Percentiles rank a stretch among this genome's conserved stretches.
phyloP scores from a whole-genome alignment of 441 rosid species.

The Croton laevigatus region DNA sequence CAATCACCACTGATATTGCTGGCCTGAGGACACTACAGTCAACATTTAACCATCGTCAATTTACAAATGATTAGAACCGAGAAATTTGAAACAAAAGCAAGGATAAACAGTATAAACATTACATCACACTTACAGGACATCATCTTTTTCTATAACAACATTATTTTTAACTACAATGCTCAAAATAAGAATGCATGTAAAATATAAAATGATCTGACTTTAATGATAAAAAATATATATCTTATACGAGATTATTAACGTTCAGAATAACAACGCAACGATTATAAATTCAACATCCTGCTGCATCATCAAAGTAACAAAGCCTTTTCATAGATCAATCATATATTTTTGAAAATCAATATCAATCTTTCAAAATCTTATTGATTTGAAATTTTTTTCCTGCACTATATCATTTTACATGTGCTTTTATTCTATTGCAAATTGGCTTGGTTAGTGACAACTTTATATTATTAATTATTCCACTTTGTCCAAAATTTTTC shows the following conservation, averaged over 20 bases:
- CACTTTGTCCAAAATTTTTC: background rate
- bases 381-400: background rate
- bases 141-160: background rate
- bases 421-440: too few relatives aligned
- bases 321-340: background rate
- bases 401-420: constrained; percentile 9
- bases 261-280: background rate
- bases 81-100: background rate
- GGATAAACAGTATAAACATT: background rate
- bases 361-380: background rate
- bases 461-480: too few relatives aligned
- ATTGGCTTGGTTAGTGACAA: too few relatives aligned
- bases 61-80: background rate
- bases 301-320: background rate
- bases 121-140: background rate
- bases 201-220: background rate
- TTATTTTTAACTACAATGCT: too few relatives aligned
- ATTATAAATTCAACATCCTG: background rate
- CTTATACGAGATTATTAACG: background rate
- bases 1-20: background rate
- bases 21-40: background rate
- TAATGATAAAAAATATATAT: background rate
- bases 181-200: too few relatives aligned
- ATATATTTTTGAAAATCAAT: background rate
- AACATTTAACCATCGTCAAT: background rate